Evolutionary conservation across 2,329 filamentous ascomycete genomes (phyloP), one percentile per base, ranked within the genome.

Genomic region (Pseudopithomyces chartarum): DNA sequence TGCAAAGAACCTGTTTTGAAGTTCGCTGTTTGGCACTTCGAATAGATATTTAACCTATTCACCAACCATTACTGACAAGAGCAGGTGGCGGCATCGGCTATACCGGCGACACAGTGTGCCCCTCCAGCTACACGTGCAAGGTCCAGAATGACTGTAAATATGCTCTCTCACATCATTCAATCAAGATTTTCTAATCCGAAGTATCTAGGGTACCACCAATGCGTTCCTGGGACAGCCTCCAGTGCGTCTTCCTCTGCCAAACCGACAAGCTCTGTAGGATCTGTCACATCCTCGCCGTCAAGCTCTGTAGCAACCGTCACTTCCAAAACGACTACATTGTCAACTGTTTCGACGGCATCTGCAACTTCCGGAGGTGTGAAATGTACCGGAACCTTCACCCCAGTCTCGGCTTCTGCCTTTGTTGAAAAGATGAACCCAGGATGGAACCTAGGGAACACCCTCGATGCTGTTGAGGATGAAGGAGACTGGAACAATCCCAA

Each of bases 381-480:
- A 50, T 83, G 81, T 58, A 69, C 70, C 1, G 76, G 76, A 1
- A 75, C 73, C 6, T 84, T 84, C 65, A 69, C 68, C 2, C 66
- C 76, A 3, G 76, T 84, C 45, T 77, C 81, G 0, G 83, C 82
- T 0, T 68, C 74, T 0, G 70, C 79, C 2, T 85, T 76, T 49
- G 73, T 85, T 46, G 74, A 76, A 5, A 78, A 75, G 8, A 74
- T 85, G 39, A 82, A 82, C 47, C 75, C 84, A 0, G 84, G 85
- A 7, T 87, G 85, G 85, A 87, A 87, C 60, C 62, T 86, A 8
- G 85, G 85, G 10, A 87, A 87, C 54, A 85, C 84, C 0, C 77
- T 87, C 29, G 85, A 87, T 64, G 83, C 84, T 1, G 71, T 80
- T 7, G 80, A 84, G 5, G 75, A 80, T 47, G 85, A 87, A 66